Percentiles rank a stretch among this genome's conserved stretches.
phyloP scores from a whole-genome alignment of 2,329 filamentous ascomycete genomes.

The Podosphaera leucotricha region DNA sequence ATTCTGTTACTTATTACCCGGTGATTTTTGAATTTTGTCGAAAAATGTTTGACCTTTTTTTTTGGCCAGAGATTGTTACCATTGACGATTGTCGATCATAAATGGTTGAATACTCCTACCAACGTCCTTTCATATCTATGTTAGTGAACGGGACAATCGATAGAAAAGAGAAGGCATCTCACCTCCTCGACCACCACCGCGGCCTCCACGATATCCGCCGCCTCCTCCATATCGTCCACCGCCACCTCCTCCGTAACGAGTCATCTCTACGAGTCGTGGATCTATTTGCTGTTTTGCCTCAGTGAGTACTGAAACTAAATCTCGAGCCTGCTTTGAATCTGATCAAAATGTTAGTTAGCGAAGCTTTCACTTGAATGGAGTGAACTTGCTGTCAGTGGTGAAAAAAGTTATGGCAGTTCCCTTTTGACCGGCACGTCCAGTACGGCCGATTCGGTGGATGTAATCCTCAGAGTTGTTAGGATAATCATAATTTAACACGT shows the following conservation, averaged over 20 bases:
- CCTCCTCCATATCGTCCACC: conserved; percentile 13
- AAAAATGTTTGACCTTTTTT: conserved; percentile 5
- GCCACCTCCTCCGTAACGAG: conserved; percentile 50
- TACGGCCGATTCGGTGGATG: conserved; percentile 90
- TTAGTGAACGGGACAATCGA: conserved; percentile 5
- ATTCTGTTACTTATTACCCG: not conserved
- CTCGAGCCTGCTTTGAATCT: conserved; percentile 90
- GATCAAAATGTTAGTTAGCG: conserved; percentile 8
- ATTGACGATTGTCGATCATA: conserved; percentile 33
- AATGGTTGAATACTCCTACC: conserved; percentile 27
- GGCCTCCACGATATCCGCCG: conserved; percentile 41
- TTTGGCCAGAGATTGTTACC: conserved; percentile 31
- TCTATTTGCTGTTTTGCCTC: conserved; percentile 98
- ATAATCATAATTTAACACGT: conserved; percentile 99
- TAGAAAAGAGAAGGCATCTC: conserved; percentile 8
- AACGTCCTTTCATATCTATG: conserved; percentile 17
- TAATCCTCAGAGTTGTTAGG: conserved; percentile 98
- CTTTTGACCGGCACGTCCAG: conserved; percentile 77
- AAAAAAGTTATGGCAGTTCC: conserved; percentile 97
- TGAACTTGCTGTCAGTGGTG: conserved; percentile 86
- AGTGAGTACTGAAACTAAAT: conserved; percentile 74
- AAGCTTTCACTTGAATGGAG: conserved; percentile 2
- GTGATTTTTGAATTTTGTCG: conserved; percentile 3
- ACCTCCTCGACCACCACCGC: conserved; percentile 24
- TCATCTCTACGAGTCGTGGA: conserved; percentile 87